phyloP scores from a whole-genome alignment of 306 rosid species.

The Quercus ilex region DNA sequence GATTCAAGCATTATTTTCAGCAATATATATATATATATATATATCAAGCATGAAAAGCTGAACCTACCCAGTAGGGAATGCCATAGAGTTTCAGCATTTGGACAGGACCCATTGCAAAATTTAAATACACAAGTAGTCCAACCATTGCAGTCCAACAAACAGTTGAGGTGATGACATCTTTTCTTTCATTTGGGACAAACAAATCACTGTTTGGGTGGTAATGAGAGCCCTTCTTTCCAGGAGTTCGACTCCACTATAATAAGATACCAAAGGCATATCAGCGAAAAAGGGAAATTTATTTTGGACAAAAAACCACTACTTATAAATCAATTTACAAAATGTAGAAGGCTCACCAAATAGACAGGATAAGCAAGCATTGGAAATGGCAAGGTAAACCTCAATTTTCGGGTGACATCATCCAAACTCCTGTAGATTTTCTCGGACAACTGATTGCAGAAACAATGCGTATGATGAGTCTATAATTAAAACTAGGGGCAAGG shows the following conservation, averaged over 20 bases:
- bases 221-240: conserved; percentile 95
- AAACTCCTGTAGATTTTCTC: conserved; percentile 56
- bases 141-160: conserved; percentile 85
- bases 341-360: conserved; percentile 64
- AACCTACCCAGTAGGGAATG: conserved; percentile 73
- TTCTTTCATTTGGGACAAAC: conserved; percentile 71
- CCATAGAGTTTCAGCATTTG: conserved; percentile 87
- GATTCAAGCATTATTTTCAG: not conserved
- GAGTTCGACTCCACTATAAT: conserved; percentile 83
- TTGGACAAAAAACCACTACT: not conserved
- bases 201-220: conserved; percentile 69
- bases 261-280: not conserved
- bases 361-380: conserved; percentile 96
- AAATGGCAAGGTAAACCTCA: conserved; percentile 78
- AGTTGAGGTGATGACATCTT: conserved; percentile 80
- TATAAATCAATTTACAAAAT: not conserved
- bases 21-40: too few relatives aligned
- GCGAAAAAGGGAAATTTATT: not conserved
- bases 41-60: not conserved
- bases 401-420: conserved; percentile 44
- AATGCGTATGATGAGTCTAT: not conserved
- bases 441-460: conserved; percentile 43
- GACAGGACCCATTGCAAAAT: conserved; percentile 75
- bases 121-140: conserved; percentile 65
- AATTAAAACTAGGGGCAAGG: not conserved